Conservation (phyloP, 2,329 filamentous ascomycete species). For the Simplicillium sp. region DNA sequence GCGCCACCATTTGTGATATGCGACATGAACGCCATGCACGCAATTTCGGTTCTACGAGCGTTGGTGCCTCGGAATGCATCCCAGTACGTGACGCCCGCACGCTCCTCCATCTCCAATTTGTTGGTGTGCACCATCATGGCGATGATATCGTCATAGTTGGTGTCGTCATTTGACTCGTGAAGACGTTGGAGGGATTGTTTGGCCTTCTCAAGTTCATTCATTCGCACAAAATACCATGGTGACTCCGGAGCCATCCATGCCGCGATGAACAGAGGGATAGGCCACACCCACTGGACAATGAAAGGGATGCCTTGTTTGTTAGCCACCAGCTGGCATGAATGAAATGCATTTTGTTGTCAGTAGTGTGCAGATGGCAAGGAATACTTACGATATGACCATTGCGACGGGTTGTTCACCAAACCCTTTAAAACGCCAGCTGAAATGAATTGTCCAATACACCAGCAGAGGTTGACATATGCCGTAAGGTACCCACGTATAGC, state of each 20-base stretch:
- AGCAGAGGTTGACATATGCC: slow-evolving; percentile 34
- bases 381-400: no score
- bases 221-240: slow-evolving; percentile 25
- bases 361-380: no score
- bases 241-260: slow-evolving; percentile 26
- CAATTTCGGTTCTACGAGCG: no score
- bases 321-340: no score
- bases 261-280: slow-evolving; percentile 20
- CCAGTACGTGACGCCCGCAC: slow-evolving; percentile 25
- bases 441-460: slow-evolving; percentile 31
- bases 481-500: slow-evolving; percentile 32
- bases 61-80: slow-evolving; percentile 40
- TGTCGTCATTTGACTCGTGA: slow-evolving; percentile 18
- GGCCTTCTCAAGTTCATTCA: slow-evolving; percentile 19
- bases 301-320: slow-evolving; percentile 30
- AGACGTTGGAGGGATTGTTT: slow-evolving; percentile 20
- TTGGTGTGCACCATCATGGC: slow-evolving; percentile 34
- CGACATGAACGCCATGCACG: no score
- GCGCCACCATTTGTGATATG: no score
- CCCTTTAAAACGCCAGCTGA: slow-evolving; percentile 29
- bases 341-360: no score
- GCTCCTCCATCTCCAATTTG: slow-evolving; percentile 32
- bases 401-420: slow-evolving; percentile 24
- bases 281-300: slow-evolving; percentile 30
- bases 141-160: slow-evolving; percentile 26